A percentile compares a stretch with the other conserved stretches of the same genome.
Conservation (phyloP, 148 eudicot species). For the Silene uniflora region DNA sequence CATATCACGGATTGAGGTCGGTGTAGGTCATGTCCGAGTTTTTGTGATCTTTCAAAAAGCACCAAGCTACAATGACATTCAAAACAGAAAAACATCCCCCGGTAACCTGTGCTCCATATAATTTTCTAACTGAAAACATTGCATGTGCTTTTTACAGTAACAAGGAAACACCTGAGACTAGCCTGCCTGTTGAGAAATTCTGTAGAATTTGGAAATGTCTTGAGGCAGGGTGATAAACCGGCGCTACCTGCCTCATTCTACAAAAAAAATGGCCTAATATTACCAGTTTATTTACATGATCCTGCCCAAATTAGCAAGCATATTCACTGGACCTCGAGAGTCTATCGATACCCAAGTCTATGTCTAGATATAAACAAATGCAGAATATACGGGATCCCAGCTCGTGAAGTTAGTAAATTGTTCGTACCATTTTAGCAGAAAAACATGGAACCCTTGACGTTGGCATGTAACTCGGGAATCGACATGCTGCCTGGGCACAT, state of each 20-base stretch:
- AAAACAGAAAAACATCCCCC: background rate
- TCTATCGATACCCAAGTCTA: background rate
- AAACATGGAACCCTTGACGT: constrained; percentile 65
- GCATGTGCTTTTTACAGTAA: too few relatives aligned
- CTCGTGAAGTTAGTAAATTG: background rate
- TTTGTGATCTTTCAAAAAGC: background rate
- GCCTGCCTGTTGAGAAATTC: background rate
- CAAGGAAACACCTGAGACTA: background rate
- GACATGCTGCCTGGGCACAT: constrained; percentile 36
- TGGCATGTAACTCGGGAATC: constrained; percentile 52
- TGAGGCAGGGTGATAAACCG: background rate
- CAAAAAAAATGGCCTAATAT: constrained; percentile 15
- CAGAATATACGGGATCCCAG: constrained; percentile 8
- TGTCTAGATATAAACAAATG: constrained; percentile 23
- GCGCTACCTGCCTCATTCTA: constrained; percentile 11
- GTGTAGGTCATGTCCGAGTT: background rate
- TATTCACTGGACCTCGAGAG: background rate
- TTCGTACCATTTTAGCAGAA: constrained; percentile 49
- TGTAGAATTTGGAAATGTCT: background rate
- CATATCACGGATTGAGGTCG: too few relatives aligned
- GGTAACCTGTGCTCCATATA: too few relatives aligned
- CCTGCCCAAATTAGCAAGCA: background rate
- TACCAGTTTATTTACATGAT: constrained; percentile 9
- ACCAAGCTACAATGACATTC: background rate
- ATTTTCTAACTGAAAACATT: background rate